phyloP scores from a whole-genome alignment of 116 monocot species.

The Zostera marina region DNA sequence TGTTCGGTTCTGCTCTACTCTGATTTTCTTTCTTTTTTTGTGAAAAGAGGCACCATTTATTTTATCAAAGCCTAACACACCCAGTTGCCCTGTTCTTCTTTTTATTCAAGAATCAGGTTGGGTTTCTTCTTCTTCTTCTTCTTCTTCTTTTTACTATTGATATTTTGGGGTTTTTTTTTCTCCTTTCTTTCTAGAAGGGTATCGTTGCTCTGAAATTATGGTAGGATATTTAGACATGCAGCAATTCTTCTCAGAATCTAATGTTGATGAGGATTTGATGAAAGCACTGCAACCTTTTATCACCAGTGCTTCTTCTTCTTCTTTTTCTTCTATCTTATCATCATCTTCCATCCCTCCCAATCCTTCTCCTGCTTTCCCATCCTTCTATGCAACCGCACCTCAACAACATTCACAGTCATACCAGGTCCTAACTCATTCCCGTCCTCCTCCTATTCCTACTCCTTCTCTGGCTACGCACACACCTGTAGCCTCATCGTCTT shows the following conservation, averaged over 20 bases:
- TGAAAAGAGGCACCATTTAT: constrained; percentile 7
- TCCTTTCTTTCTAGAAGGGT: no score
- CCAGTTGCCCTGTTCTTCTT: not conserved
- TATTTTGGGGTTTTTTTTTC: no score
- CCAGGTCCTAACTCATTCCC: no score
- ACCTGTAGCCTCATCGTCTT: no score
- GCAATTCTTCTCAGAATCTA: constrained; percentile 1
- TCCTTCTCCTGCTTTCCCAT: not conserved
- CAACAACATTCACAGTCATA: no score
- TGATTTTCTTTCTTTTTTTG: not conserved
- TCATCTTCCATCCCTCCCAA: not conserved
- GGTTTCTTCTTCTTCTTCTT: not conserved
- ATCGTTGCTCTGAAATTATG: not conserved
- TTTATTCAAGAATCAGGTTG: not conserved
- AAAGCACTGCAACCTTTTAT: constrained; percentile 7
- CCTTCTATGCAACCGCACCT: not conserved
- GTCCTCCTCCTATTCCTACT: not conserved
- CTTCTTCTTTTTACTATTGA: not conserved
- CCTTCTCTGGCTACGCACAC: no score
- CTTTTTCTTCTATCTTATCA: not conserved
- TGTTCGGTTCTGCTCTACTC: no score
- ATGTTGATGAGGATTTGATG: constrained; percentile 5
- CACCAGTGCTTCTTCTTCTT: not conserved
- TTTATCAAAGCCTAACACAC: not conserved
- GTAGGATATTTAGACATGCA: not conserved